Evolutionary conservation across 495 filamentous ascomycete species (phyloP), one percentile per base, ranked within the genome.

Genomic region (Aspergillus sparsus): DNA sequence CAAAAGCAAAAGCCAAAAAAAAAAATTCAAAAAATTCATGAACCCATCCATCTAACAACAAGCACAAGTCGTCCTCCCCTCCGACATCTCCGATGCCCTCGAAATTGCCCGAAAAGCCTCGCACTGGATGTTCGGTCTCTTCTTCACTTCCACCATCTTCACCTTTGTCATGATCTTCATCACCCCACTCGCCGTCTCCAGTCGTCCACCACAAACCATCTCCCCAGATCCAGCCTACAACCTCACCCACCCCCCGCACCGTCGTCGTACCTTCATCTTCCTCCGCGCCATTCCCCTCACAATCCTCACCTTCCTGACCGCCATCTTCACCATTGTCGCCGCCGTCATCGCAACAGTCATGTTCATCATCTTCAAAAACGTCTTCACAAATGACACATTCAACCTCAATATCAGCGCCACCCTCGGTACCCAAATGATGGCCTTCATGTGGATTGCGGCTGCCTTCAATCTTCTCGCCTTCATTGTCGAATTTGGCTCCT

Each of bases 101-200:
- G 74, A 82, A 39, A 82, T 97, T 53, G 85, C 94, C 65, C 83
- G 82, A 42, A 77, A 84, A n/a, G 89, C 88, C n/a, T 92, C 86
- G 5, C 84, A 93, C 64, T 85, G 88, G 80, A 96, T 97, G 92
- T 97, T 95, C 69, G 92, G 82, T 54, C 86, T 93, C 71, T 96
- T 94, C 77, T 67, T 97, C 7, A 79, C 85, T 1, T 85, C 85
- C 8, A 74, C 84, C 42, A 77, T 88, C 53, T 76, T 95, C 53
- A 83, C 81, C 64, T 86, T 89, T 53, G 65, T 93, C 53, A 76
- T 88, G 62, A 83, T 92, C 66, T 82, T 89, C 69, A 64, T 89
- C 44, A 79, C 82, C n/a, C 77, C 80, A 0, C 63, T 82, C 7
- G 82, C 77, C 32, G 73, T 85, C 59, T 86, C 73, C 62, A 80